phyloP scores from a whole-genome alignment of 371 early-diverging fungal genomes.

The Mucor irregularis region DNA sequence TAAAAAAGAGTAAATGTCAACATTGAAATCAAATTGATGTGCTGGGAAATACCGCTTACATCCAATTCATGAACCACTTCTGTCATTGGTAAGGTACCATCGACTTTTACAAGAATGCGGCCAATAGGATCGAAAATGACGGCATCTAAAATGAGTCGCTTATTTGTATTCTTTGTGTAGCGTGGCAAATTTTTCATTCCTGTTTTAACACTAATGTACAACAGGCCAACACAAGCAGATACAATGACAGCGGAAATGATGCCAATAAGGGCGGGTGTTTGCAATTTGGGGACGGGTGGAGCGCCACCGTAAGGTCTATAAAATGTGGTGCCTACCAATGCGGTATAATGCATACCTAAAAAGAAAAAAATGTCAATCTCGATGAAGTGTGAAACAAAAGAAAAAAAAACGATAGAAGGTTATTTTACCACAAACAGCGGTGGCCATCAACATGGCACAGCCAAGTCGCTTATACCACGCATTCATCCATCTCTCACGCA shows the following conservation, averaged over 20 bases:
- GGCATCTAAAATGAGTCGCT: conserved; percentile 32
- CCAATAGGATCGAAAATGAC: conserved; percentile 39
- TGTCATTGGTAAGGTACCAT: conserved; percentile 43
- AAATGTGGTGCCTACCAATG: conserved; percentile 44
- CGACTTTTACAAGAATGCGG: conserved; percentile 40
- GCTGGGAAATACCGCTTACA: too few species aligned
- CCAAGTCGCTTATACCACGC: conserved; percentile 52
- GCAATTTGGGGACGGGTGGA: conserved; percentile 32
- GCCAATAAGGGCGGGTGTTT: conserved; percentile 38
- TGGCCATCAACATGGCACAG: conserved; percentile 45
- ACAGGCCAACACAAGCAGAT: conserved; percentile 27
- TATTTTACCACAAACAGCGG: conserved; percentile 46
- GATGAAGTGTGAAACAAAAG: not conserved
- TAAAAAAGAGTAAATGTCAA: too few species aligned
- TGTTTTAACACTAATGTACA: conserved; percentile 28
- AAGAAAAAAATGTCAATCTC: not conserved
- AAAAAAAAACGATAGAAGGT: not conserved
- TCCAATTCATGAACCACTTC: conserved; percentile 22
- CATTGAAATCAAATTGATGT: too few species aligned
- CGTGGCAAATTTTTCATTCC: conserved; percentile 5
- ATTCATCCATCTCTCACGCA: conserved; percentile 48
- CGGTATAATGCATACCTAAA: conserved; percentile 51
- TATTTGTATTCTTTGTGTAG: conserved; percentile 17
- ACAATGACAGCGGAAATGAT: conserved; percentile 43
- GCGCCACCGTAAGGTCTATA: conserved; percentile 12